These are phyloP conservation scores for Rhizoclosmatium globosum DNA, from an alignment of 192 early-diverging fungal genomes.

Conservation along the genomic window DNA sequence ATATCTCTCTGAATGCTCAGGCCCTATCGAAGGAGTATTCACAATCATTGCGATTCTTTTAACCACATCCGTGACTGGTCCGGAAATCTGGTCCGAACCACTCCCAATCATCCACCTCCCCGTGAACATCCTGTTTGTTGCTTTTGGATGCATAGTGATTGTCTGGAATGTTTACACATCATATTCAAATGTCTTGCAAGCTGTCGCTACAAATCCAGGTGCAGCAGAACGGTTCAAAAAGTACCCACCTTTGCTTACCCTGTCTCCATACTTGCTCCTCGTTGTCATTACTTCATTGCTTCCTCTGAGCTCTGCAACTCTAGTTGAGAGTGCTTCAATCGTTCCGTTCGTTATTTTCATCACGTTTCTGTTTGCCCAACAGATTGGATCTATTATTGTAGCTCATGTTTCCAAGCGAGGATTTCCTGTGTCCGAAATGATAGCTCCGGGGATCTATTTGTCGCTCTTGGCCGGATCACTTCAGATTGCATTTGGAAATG, in stretches of 20 bases:
- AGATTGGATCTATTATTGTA: conserved; percentile 84
- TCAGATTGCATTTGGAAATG: conserved; percentile 1
- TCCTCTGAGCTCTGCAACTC: conserved; percentile 44
- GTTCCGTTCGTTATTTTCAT: conserved; percentile 74
- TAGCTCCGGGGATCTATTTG: conserved; percentile 4
- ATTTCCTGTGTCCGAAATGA: conserved; percentile 78
- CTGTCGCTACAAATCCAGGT: conserved; percentile 62
- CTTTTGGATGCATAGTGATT: conserved; percentile 55
- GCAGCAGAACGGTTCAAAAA: conserved; percentile 63
- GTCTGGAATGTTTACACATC: conserved; percentile 61
- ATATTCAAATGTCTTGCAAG: conserved; percentile 39
- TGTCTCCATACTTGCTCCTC: conserved; percentile 69
- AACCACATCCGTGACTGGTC: conserved; percentile 58
- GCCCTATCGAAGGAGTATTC: conserved; percentile 89
- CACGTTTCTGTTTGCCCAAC: conserved; percentile 81
- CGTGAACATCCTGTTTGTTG: conserved; percentile 63
- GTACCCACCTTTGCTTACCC: conserved; percentile 57
- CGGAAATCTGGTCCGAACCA: not conserved
- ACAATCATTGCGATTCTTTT: conserved; percentile 68
- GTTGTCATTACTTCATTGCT: conserved; percentile 55
- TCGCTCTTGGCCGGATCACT: conserved; percentile 1
- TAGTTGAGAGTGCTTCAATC: conserved; percentile 32
- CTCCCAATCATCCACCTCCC: conserved; percentile 17
- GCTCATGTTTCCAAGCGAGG: conserved; percentile 83
- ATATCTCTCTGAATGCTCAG: conserved; percentile 83